Base-by-base conservation (phyloP, 352 stramenopile species). In the Globisporangium apiculatum region DNA sequence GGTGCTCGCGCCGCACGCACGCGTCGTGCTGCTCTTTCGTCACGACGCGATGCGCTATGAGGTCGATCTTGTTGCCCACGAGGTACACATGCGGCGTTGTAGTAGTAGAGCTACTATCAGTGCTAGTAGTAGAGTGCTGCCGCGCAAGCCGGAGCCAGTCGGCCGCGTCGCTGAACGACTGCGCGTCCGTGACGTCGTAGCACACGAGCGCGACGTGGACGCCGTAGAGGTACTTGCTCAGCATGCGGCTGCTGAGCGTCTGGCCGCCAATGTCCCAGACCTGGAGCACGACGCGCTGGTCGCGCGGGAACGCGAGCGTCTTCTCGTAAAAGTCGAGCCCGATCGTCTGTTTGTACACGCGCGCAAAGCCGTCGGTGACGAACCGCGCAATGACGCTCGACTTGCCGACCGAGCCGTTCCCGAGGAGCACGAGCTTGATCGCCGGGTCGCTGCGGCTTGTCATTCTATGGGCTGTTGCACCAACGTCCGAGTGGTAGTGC, bases 261-360 rank as follows among this genome's bases (percentile, higher is more conserved):
- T 96, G 87, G 8, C 86, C 85, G 15, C 86, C 87, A 51, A 95
- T 95, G 71, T 96, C 88, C 84, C 85, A 95, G 7, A 96, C 76
- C 58, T 95, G 82, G 18, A 95, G 69, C 48, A 91, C 75, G 35
- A 89, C 74, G 0, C 74, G 68, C 61, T 91, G 71, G 60, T 91
- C 80, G 7, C 80, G 75, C n/a, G 81, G 72, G 12, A 94, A 75
- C 40, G 79, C 61, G 12, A 95, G 72, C 58, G 83, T 87, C 64
- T 94, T 94, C 69, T 95, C 83, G 60, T 83, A 96, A 56, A 94
- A 94, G 67, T 94, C 86, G 15, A 94, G 65, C 7, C 85, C 82
- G 52, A 95, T 79, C 0, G 85, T 96, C 60, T 96, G 85, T 58
- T 90, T 91, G 75, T 96, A 96, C 60, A 88, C 70, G 45, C 69